phyloP scores from a whole-genome alignment of 2,329 filamentous ascomycete species.

The Aspergillus uvarum region DNA sequence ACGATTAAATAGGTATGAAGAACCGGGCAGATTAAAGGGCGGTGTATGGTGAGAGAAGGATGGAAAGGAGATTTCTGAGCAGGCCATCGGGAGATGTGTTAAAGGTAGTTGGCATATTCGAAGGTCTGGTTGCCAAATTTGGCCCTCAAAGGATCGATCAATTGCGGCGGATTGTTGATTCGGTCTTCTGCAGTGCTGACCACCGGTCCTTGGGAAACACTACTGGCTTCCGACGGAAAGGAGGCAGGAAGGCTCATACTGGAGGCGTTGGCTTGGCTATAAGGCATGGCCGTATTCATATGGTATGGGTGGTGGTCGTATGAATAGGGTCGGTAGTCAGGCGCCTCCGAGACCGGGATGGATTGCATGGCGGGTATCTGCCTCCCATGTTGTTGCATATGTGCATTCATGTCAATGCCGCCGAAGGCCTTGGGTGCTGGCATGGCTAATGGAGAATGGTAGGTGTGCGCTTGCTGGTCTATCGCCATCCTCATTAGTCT shows the following conservation, averaged over 20 bases:
- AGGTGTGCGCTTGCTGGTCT: conserved; percentile 32
- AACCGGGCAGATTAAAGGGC: conserved; percentile 1
- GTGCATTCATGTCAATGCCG: conserved; percentile 27
- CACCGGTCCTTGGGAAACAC: conserved; percentile 18
- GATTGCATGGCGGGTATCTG: conserved; percentile 32
- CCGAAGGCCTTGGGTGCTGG: conserved; percentile 27
- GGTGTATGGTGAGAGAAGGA: not conserved
- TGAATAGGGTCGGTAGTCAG: conserved; percentile 36
- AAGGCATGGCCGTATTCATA: conserved; percentile 32
- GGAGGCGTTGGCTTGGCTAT: conserved; percentile 35
- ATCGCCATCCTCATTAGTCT: conserved; percentile 1
- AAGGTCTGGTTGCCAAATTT: conserved; percentile 31
- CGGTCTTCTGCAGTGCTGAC: conserved; percentile 24
- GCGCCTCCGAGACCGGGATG: conserved; percentile 33
- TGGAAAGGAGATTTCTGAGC: not conserved
- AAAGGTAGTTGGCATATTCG: conserved; percentile 32
- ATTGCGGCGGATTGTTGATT: conserved; percentile 24
- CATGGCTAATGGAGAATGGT: conserved; percentile 29
- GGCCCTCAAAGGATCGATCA: conserved; percentile 26
- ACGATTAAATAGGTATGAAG: conserved; percentile 2
- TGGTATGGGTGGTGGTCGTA: conserved; percentile 30
- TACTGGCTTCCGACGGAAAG: conserved; percentile 30
- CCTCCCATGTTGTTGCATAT: conserved; percentile 27
- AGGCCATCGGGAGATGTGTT: not conserved
- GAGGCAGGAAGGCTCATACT: conserved; percentile 37